Evolutionary conservation across 2,329 filamentous ascomycete genomes (phyloP), one percentile per base, ranked within the genome.

Genomic region (Onygenales sp.): DNA sequence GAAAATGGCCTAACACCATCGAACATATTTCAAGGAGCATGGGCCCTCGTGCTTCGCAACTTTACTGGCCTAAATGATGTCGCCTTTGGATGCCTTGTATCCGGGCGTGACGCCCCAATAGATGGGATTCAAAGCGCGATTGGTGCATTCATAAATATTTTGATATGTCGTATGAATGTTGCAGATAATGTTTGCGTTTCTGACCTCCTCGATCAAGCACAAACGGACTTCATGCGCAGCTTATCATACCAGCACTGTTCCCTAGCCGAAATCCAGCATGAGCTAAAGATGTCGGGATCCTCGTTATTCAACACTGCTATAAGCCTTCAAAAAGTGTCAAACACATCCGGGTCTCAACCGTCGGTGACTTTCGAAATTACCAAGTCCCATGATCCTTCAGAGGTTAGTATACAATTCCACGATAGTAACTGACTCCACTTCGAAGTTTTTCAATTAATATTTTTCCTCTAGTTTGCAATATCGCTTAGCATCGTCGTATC

Each of bases 11-110:
- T 57, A 10, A 64, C 52, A 51, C 60, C 60, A n/a, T 58, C 62
- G 7, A 78, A 85, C 0, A 59, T 87, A 0, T 77, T 82, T 27
- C 88, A 94, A 66, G 74, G 67, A n/a, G 69, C 70, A 14, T 72
- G 69, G 69, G 68, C 64, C 3, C 47, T 73, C 33, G 58, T 72
- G 5, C 55, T 72, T 2, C 63, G 66, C 7, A 61, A 60, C 5
- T 70, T 68, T 50, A 66, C 66, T 11, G 65, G 62, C 1, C 66
- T 64, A 9, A 63, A 71, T 48, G 69, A 73, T 52, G 65, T 72
- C 5, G 54, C 69, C 7, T 75, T 72, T 61, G 71, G 69, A 14
- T 68, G 69, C 47, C 72, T 68, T 2, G 64, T 71, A 17, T 69
- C 67, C 51, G 72, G 72, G 1, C 63, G 72, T 7, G 66, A 72